phyloP scores from a whole-genome alignment of 2,329 filamentous ascomycete species.

The Colletotrichum neosansevieriae region DNA sequence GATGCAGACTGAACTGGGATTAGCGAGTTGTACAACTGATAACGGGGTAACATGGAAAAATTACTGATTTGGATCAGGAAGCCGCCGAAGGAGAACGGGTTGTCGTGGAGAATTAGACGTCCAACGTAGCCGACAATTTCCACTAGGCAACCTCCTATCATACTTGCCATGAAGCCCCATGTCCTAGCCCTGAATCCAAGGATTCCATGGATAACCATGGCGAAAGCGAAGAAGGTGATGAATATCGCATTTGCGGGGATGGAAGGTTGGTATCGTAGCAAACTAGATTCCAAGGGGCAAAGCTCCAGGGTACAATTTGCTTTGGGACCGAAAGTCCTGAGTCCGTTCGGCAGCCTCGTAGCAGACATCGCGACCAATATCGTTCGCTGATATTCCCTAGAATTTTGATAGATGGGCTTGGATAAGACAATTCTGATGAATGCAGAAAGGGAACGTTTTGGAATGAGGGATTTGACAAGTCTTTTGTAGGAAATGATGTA shows the following conservation, averaged over 20 bases:
- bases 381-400: too few relatives aligned
- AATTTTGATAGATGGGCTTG: too few relatives aligned
- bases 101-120: conserved; percentile 65
- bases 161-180: conserved; percentile 59
- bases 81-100: conserved; percentile 67
- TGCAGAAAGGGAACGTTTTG: background rate
- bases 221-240: conserved; percentile 55
- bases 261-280: conserved; percentile 56
- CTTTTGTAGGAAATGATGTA: background rate
- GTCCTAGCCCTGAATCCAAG: conserved; percentile 57
- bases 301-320: conserved; percentile 60
- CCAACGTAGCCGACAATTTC: conserved; percentile 74
- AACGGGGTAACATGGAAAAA: conserved; percentile 10
- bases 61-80: conserved; percentile 72
- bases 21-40: background rate
- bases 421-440: background rate
- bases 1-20: conserved; percentile 45
- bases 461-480: background rate
- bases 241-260: conserved; percentile 52
- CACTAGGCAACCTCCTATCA: conserved; percentile 65
- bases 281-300: conserved; percentile 56
- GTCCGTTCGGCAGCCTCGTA: conserved; percentile 22
- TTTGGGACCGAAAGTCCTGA: conserved; percentile 54
- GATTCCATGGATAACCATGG: conserved; percentile 55
- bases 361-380: conserved; percentile 17